Percentiles rank a stretch among this genome's conserved stretches.
Conservation (phyloP, 176 grass and related monocot species). For the Carex pumila region DNA sequence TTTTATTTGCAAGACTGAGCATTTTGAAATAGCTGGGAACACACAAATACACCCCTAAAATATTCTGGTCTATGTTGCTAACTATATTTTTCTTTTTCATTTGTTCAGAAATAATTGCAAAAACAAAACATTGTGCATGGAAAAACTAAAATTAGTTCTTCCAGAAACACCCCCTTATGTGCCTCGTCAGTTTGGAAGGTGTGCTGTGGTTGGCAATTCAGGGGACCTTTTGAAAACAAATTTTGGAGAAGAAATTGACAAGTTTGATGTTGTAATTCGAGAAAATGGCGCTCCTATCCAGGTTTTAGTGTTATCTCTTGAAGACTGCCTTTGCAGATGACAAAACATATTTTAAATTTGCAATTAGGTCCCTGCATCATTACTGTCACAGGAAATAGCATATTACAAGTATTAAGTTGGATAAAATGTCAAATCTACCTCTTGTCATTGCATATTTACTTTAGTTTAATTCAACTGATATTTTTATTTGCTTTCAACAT, state of each 20-base stretch:
- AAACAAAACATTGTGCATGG: constrained; percentile 74
- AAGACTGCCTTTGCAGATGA: background rate
- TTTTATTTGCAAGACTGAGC: background rate
- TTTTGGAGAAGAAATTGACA: constrained; percentile 96
- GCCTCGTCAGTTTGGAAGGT: constrained; percentile 67
- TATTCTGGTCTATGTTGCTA: background rate
- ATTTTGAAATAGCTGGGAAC: background rate
- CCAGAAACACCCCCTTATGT: constrained; percentile 67
- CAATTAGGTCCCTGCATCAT: background rate
- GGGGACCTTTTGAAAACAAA: constrained; percentile 94
- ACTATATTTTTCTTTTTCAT: background rate
- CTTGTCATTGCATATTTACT: background rate
- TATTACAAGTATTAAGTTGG: background rate
- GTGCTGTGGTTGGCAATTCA: constrained; percentile 91
- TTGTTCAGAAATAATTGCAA: constrained; percentile 62
- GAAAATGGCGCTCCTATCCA: constrained; percentile 93
- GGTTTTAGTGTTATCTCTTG: constrained; percentile 29
- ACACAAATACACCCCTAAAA: background rate
- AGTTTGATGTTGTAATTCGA: constrained; percentile 77
- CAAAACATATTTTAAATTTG: background rate
- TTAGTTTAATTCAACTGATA: background rate
- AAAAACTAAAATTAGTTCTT: constrained; percentile 86
- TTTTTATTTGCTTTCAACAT: background rate
- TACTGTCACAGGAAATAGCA: background rate
- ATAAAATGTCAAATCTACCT: background rate